Evolutionary conservation across 2,329 filamentous ascomycete species (phyloP), one percentile per base, ranked within the genome.

Genomic region (Fusarium continuum): DNA sequence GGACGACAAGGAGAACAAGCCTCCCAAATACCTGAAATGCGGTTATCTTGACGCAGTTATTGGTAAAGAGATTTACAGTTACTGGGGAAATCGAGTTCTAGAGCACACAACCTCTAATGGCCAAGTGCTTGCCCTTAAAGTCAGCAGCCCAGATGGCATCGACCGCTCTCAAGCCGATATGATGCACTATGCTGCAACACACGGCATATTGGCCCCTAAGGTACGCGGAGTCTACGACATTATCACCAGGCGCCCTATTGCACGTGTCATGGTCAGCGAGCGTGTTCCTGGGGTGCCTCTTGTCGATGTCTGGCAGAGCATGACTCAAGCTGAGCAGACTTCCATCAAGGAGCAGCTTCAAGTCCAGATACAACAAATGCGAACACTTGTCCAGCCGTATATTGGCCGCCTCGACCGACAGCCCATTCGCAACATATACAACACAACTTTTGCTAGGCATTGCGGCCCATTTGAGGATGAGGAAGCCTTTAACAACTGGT

Each of bases 121-220:
- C 10, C 1, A 22, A 4, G 13, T 31, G 0, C 29, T 50, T 0
- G 45, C 36, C 0, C 44, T 55, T 23, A 55, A 55, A 11, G 36
- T 55, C 13, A 55, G 43, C 13, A 32, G 0, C 0, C 45, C 23
- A 43, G 1, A 31, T 23, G 45, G 22, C 9, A 40, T 55, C 0
- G 36, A 50, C 11, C 44, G 35, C 26, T 4, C 51, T 4, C 32
- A 54, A 19, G 51, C 44, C 34, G 35, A 41, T 1, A 54, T 54
- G 44, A 54, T 54, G 44, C 51, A 54, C 0, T 26, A 49, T 26
- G 51, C 51, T 4, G 35, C 44, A 10, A 49, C 11, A 0, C 16
- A 49, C 13, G 51, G 44, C 0, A 6, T 54, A 0, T 32, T 54
- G 2, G 51, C 44, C 0, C 51, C 51, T 8, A 41, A 4, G 5